phyloP scores from a whole-genome alignment of 106 monocot genomes.

The Dendrobium huoshanense region DNA sequence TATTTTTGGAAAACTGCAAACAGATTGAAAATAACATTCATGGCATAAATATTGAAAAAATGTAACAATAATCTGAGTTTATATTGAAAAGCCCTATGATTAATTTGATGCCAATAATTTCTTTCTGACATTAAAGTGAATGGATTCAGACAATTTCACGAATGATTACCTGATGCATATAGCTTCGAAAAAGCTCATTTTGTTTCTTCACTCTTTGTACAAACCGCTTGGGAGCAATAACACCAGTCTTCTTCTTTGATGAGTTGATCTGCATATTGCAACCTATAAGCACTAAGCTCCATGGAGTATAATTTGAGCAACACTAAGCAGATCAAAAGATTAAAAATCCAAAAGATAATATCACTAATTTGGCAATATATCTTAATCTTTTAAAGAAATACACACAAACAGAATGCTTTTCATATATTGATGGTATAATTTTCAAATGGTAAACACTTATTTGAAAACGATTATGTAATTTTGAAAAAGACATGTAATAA shows the following conservation, averaged over 20 bases:
- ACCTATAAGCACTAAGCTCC: neutral
- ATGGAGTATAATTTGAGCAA: neutral
- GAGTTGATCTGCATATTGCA: slow-evolving; percentile 18
- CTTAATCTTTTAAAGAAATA: neutral
- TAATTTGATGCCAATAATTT: neutral
- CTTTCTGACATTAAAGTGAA: neutral
- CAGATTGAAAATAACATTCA: neutral
- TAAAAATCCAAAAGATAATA: neutral
- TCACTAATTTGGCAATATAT: neutral
- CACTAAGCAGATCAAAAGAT: neutral
- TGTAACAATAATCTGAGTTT: neutral
- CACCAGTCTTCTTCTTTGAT: slow-evolving; percentile 30
- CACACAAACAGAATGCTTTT: neutral
- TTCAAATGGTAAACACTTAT: neutral
- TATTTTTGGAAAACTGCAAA: neutral
- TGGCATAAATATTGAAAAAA: neutral
- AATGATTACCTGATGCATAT: slow-evolving; percentile 27
- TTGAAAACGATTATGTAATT: too few relatives aligned
- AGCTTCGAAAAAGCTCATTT: slow-evolving; percentile 23
- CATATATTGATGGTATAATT: neutral
- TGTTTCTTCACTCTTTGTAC: slow-evolving; percentile 28
- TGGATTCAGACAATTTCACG: neutral
- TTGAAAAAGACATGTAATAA: too few relatives aligned
- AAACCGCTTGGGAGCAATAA: slow-evolving; percentile 31
- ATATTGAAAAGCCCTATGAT: neutral